Conservation (phyloP, 2,329 filamentous ascomycete species). For the Aureobasidium pullulans region DNA sequence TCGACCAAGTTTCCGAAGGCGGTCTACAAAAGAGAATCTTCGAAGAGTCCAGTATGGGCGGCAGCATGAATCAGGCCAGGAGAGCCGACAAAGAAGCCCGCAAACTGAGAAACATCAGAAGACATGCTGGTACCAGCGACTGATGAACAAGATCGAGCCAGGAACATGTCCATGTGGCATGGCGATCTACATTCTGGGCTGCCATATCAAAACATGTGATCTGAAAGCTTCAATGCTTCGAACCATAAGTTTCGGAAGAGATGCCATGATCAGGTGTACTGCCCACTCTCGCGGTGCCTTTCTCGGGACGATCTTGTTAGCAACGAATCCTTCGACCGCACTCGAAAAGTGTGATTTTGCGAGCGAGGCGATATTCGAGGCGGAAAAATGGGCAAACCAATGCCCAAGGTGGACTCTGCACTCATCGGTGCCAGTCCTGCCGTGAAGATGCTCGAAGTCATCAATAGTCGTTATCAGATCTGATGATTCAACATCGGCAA, state of each 20-base stretch:
- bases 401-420: too few relatives aligned
- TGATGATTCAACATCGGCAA: too few relatives aligned
- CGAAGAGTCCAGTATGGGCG: conserved; percentile 37
- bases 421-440: neutral
- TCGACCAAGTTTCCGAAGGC: conserved; percentile 66
- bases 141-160: neutral
- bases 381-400: too few relatives aligned
- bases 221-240: neutral
- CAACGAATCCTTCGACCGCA: too few relatives aligned
- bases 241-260: neutral
- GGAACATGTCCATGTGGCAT: too few relatives aligned
- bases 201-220: neutral
- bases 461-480: neutral
- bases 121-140: neutral
- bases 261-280: neutral
- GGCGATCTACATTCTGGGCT: neutral
- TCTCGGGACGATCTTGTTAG: too few relatives aligned
- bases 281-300: too few relatives aligned
- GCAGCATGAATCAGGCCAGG: conserved; percentile 62
- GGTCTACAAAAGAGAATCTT: conserved; percentile 47
- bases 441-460: neutral
- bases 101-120: neutral
- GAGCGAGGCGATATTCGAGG: too few relatives aligned
- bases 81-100: conserved; percentile 55
- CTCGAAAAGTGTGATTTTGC: neutral